phyloP scores from a whole-genome alignment of 805 yeast species.

The Cyberlindnera misumaiensis region DNA sequence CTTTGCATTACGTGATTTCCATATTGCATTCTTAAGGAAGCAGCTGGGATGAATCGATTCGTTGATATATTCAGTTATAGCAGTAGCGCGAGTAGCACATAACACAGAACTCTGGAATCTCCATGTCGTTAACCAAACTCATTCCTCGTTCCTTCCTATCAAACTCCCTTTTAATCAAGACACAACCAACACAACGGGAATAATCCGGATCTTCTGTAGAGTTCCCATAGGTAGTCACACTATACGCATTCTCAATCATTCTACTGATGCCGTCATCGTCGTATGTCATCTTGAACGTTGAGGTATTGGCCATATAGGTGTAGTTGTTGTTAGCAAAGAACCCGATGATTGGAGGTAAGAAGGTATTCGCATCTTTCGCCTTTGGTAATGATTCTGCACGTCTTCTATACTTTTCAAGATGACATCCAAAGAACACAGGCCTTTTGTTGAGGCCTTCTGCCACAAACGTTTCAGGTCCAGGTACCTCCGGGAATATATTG shows the following conservation, averaged over 20 bases:
- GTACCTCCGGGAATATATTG: slow-evolving; percentile 58
- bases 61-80: slow-evolving; percentile 22
- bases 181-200: slow-evolving; percentile 49
- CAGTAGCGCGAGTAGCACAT: slow-evolving; percentile 35
- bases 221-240: slow-evolving; percentile 40
- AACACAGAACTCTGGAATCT: slow-evolving; percentile 28
- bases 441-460: slow-evolving; percentile 41
- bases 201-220: slow-evolving; percentile 30
- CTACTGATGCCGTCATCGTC: slow-evolving; percentile 33
- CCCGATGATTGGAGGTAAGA: slow-evolving; percentile 46
- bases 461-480: slow-evolving; percentile 43
- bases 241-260: slow-evolving; percentile 47
- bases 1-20: slow-evolving; percentile 16
- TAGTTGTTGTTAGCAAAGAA: slow-evolving; percentile 41
- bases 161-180: slow-evolving; percentile 44
- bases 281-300: slow-evolving; percentile 53
- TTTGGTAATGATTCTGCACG: slow-evolving; percentile 7
- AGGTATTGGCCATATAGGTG: slow-evolving; percentile 42
- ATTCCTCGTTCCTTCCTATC: slow-evolving; percentile 30
- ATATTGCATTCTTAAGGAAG: slow-evolving; percentile 15
- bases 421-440: slow-evolving; percentile 82
- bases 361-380: slow-evolving; percentile 8
- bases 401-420: slow-evolving; percentile 12
- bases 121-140: slow-evolving; percentile 15
- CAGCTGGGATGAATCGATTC: background rate